Evolutionary conservation across 1,139 yeast species (phyloP), one percentile per base, ranked within the genome.

Genomic region (Debaryomycetaceae sp.): DNA sequence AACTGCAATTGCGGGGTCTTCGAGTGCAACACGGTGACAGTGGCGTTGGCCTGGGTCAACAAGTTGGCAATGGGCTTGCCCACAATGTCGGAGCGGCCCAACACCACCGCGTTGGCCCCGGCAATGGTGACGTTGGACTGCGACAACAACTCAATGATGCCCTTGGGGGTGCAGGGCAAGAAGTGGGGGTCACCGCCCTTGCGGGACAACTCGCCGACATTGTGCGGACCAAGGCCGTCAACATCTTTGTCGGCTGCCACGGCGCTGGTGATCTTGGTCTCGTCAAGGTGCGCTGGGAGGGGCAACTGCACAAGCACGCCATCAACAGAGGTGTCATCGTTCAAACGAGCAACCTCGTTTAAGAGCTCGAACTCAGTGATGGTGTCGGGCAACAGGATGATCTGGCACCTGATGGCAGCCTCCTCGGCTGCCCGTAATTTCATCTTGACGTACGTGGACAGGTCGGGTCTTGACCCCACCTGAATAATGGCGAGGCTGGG

Each of bases 161-260:
- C 99, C 64, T 85, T 79, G 34, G 99, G 98, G 26, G 99, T 91
- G 61, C 98, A 91, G 21, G 99, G 98, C 46, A 84, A 68, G 58
- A 85, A 91, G 39, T 62, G 56, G 15, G 98, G 98, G 23, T 71
- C 57, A 32, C 98, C 98, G 35, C 85, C 84, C 46, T 82, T 82
- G 62, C 89, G 89, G 49, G 89, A 79, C 45, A 91, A 72, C 60
- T 91, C 97, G 34, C 97, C 97, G 32, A 85, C 83, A 58, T 91
- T 93, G 55, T 59, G 72, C 28, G 94, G 83, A 31, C 93, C 95
- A 51, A 91, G 91, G 1, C 98, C 99, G 53, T 91, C 99, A 29
- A 93, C 96, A 49, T 91, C 99, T 64, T 91, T 91, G 34, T 70
- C 72, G 13, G 88, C 73, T 27, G 67, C 56, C 18, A 91, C 96